These are phyloP conservation scores for Arctium lappa DNA, from an alignment of 129 eudicot species.

Conservation along the genomic window DNA sequence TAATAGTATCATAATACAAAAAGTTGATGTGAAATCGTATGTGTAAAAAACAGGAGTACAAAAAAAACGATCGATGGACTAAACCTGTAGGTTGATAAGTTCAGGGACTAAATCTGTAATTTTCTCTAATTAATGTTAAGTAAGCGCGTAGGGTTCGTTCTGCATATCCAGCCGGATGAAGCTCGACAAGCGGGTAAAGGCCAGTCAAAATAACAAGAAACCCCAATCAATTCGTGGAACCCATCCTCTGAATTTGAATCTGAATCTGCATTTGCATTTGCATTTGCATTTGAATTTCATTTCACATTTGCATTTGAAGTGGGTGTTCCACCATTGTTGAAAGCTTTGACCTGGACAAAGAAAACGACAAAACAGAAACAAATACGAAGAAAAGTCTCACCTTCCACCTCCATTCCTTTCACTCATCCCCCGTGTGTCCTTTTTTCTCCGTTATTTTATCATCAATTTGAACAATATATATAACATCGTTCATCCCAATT, in stretches of 20 bases:
- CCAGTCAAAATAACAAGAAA: slow-evolving; percentile 12
- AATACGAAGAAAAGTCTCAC: slow-evolving; percentile 66
- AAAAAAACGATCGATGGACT: neutral
- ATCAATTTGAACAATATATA: slow-evolving; percentile 8
- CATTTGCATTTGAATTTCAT: slow-evolving; percentile 29
- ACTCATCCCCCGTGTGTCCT: slow-evolving; percentile 18
- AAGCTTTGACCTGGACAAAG: slow-evolving; percentile 54
- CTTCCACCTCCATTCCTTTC: slow-evolving; percentile 62
- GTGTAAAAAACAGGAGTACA: neutral
- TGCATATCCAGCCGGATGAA: slow-evolving; percentile 13
- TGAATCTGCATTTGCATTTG: neutral
- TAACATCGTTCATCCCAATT: slow-evolving; percentile 29
- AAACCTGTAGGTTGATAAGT: neutral
- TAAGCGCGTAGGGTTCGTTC: neutral
- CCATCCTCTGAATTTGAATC: neutral
- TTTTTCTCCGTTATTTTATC: slow-evolving; percentile 15
- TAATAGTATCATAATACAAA: too few species aligned
- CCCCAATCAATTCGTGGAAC: slow-evolving; percentile 21
- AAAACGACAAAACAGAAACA: slow-evolving; percentile 24
- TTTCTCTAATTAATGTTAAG: neutral
- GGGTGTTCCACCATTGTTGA: slow-evolving; percentile 50
- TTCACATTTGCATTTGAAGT: slow-evolving; percentile 38
- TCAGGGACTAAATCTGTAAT: slow-evolving; percentile 2
- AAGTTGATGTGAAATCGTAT: too few species aligned
- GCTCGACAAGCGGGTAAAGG: slow-evolving; percentile 9